Evolutionary conservation across 331 rosid genomes (phyloP), one percentile per base, ranked within the genome.

Genomic region (Erythrophleum ivorense): DNA sequence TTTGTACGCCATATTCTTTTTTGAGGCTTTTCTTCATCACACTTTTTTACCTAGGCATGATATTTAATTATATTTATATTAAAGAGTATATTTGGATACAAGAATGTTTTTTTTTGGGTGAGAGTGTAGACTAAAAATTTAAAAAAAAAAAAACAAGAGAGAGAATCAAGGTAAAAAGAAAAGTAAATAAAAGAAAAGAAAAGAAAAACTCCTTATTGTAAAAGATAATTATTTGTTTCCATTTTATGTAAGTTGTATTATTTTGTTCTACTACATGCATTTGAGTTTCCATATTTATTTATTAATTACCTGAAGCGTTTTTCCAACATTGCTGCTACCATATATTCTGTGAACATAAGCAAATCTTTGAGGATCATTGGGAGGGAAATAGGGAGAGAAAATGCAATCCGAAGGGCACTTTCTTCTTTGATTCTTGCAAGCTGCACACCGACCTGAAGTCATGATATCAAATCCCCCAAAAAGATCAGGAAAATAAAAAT

Each of bases 391-490:
- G 7, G 92, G 92, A 80, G 91, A 81, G 77, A 91, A 95, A 80
- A 90, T 87, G 88, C 98, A 93, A 85, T 93, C 87, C 0, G 87
- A 73, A 77, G 95, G 88, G 14, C 98, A 95, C 67, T 80, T 89
- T 77, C 95, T 90, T 86, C 95, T 92, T 58, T 92, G 85, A 88
- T 85, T 88, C 87, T 88, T 95, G 82, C 98, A 92, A 83, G 95
- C 97, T 45, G 97, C 97, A 86, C 95, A 95, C 46, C 97, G 88
- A 77, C 85, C 83, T 12, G 85, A 75, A 64, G 92, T 89, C 92
- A 94, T 90, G 71, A 24, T 84, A 50, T 77, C 45, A 71, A 66
- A 83, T 52, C 75, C 34, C 48, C 36, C 16, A 1, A n/a, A 38
- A 24, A 78, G 21, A 29, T 6, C 38, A 66, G 41, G 29, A 24